Evolutionary conservation across 352 stramenopile genomes (phyloP).

Genomic region (Phytophthora sansomeana): DNA sequence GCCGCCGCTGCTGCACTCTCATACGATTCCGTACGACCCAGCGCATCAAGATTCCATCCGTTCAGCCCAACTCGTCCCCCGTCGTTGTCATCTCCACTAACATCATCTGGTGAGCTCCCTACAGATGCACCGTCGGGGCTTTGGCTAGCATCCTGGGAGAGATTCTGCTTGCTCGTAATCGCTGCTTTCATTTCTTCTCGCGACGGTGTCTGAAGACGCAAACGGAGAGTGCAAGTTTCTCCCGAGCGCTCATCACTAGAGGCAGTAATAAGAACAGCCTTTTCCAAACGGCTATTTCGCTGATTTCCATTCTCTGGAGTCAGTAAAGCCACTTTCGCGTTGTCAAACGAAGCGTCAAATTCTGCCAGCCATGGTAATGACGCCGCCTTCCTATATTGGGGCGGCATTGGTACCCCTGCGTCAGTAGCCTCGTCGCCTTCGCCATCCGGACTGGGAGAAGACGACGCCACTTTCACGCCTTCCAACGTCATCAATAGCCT

Average conservation of each 20-base stretch:
- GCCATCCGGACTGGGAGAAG: conserved; percentile 14
- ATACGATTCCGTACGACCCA: conserved; percentile 66
- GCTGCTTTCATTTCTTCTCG: conserved; percentile 56
- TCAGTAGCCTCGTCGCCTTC: conserved; percentile 20
- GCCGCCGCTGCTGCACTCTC: conserved; percentile 61
- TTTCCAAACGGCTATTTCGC: conserved; percentile 46
- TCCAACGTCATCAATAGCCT: conserved; percentile 77
- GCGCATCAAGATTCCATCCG: conserved; percentile 77
- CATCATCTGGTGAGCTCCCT: conserved; percentile 37
- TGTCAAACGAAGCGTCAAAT: conserved; percentile 70
- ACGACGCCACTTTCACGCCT: conserved; percentile 57
- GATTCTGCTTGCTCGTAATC: conserved; percentile 64
- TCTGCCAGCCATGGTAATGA: conserved; percentile 73
- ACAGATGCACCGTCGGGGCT: conserved; percentile 46
- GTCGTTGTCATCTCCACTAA: conserved; percentile 84
- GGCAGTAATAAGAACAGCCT: conserved; percentile 55
- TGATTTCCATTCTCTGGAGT: conserved; percentile 69
- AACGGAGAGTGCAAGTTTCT: conserved; percentile 52
- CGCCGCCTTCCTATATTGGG: conserved; percentile 22
- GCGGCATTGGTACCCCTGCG: conserved; percentile 19
- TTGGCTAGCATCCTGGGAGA: conserved; percentile 78
- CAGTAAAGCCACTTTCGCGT: conserved; percentile 51
- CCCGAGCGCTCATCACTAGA: conserved; percentile 41
- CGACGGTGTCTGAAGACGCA: conserved; percentile 60
- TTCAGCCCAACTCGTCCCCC: conserved; percentile 82